Evolutionary conservation across 2,329 filamentous ascomycete species (phyloP), one percentile per base, ranked within the genome.

Genomic region (Fusarium sp.): DNA sequence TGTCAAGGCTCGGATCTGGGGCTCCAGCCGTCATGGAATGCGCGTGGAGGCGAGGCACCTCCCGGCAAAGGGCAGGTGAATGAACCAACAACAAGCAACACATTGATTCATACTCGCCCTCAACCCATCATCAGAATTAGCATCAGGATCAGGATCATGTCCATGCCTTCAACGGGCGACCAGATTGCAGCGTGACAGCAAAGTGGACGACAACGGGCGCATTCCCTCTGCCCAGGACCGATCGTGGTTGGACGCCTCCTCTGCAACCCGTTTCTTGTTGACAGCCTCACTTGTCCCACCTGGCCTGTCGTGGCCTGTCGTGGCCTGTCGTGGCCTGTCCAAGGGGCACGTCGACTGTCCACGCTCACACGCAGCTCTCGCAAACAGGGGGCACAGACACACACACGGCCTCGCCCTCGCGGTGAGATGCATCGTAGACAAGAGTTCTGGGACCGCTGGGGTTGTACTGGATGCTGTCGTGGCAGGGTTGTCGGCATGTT

Each of bases 251-350:
- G 77, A 71, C 75, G 69, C 69, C 69, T 70, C 68, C 56, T 61
- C 35, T 72, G 67, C 67, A 74, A 70, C 65, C 70, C 38, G 64
- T 74, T 73, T 72, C 69, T 65, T 63, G 66, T 42, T 67, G 77
- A 75, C 73, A 79, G 77, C 77, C 77, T 79, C 77, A 79, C 73
- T 52, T 78, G 69, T 74, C 59, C 69, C 63, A 42, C 57, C 63
- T 63, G 60, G 57, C 66, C 63, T 22, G 59, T 40, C 52, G 56
- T 69, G 68, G 67, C 65, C 70, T 73, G 66, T 72, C 67, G 67
- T n/a, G n/a, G n/a, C n/a, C 25, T 25, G 25, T 25, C 25, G 25
- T 74, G 65, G 71, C 68, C 71, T 74, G 68, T 74, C 68, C 60
- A 70, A 67, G 61, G 67, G 68, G 65, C 70, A 69, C 66, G 67